Conservation (phyloP, 345 rosid genomes). For the Aquilaria malaccensis region DNA sequence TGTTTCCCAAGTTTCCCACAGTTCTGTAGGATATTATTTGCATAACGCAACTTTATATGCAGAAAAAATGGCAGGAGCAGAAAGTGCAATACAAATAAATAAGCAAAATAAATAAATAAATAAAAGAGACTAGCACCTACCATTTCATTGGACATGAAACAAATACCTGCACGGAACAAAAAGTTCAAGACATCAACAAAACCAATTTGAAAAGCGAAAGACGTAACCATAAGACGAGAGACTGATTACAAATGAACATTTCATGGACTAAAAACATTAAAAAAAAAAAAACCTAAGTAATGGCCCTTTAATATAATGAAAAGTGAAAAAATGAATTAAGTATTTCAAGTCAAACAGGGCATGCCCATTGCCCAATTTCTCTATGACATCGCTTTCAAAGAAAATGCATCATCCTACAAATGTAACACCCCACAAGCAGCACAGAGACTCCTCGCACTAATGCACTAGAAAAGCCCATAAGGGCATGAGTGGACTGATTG, state of each 20-base stretch:
- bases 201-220: not conserved
- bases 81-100: not conserved
- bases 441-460: no score
- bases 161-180: constrained; percentile 55
- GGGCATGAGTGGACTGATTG: no score
- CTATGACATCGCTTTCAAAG: no score
- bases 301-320: no score
- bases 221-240: not conserved
- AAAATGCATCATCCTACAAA: no score
- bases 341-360: no score
- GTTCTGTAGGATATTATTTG: not conserved
- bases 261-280: not conserved
- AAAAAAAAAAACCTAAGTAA: not conserved
- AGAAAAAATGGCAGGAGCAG: constrained; percentile 1
- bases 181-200: constrained; percentile 10
- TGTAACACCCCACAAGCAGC: no score
- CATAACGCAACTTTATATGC: not conserved
- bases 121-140: constrained; percentile 31
- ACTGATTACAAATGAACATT: not conserved
- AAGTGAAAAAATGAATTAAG: no score
- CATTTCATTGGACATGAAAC: constrained; percentile 95
- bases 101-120: not conserved
- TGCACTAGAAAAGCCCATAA: no score
- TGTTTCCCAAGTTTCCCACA: constrained; percentile 7
- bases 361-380: no score